Percentiles rank a stretch among this genome's conserved stretches.
These are phyloP conservation scores for Phlyctochytrium arcticum DNA, from an alignment of 192 early-diverging fungal species.

Conservation along the genomic window DNA sequence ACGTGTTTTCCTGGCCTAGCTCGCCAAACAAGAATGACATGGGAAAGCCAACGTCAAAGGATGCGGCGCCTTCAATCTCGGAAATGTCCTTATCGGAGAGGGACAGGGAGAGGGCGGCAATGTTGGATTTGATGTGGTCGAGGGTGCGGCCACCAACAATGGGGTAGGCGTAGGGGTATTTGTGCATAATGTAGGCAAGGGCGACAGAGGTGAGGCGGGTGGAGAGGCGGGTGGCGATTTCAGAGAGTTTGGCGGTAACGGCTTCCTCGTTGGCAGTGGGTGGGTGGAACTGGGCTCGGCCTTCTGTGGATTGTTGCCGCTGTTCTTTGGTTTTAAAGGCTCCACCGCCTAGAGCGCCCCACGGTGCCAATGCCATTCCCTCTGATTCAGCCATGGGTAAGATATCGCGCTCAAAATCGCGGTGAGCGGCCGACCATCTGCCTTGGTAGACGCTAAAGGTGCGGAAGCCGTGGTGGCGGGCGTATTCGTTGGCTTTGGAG, in stretches of 20 bases:
- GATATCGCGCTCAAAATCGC: constrained; percentile 35
- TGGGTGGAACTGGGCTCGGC: neutral
- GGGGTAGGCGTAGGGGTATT: neutral
- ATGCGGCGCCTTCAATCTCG: neutral
- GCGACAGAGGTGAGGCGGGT: neutral
- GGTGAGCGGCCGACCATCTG: constrained; percentile 22
- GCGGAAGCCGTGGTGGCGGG: neutral
- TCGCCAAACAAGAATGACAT: too few species aligned
- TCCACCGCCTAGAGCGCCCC: constrained; percentile 18
- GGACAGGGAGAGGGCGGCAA: neutral
- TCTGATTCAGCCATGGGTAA: constrained; percentile 24
- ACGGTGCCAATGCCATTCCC: constrained; percentile 30
- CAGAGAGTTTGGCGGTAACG: neutral
- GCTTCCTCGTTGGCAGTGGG: neutral
- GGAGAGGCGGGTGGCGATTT: neutral
- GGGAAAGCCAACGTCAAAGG: neutral
- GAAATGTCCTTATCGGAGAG: neutral
- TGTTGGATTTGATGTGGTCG: neutral
- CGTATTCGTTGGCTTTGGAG: constrained; percentile 12
- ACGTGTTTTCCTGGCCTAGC: too few species aligned
- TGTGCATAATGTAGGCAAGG: neutral
- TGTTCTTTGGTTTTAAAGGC: neutral
- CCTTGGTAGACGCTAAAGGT: constrained; percentile 34
- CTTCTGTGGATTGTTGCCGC: neutral
- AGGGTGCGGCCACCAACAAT: neutral